These are phyloP conservation scores for Penicillium brasilianum DNA, from an alignment of 2,329 filamentous ascomycete species.

Conservation along the genomic window DNA sequence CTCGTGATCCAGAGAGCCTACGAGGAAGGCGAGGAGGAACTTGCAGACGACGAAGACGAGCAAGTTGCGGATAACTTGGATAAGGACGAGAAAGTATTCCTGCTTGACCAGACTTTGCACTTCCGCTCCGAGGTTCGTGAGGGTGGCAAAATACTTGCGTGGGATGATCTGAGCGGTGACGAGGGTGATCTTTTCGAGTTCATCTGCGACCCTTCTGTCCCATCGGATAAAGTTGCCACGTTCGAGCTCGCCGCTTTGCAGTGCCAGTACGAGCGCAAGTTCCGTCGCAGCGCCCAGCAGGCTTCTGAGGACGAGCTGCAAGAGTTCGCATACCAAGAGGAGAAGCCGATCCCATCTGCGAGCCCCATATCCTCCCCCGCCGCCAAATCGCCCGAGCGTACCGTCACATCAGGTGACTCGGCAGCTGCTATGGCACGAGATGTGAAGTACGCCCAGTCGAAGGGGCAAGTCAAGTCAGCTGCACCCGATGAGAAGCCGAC, in stretches of 20 bases:
- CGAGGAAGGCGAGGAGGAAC: slow-evolving; percentile 94
- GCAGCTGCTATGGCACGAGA: slow-evolving; percentile 52
- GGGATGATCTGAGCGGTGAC: slow-evolving; percentile 94
- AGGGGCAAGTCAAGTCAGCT: slow-evolving; percentile 46
- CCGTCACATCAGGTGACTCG: slow-evolving; percentile 48
- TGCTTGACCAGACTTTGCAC: slow-evolving; percentile 89
- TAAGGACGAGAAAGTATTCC: slow-evolving; percentile 95
- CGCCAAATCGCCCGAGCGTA: slow-evolving; percentile 39
- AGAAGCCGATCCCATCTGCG: slow-evolving; percentile 64
- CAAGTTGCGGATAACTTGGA: slow-evolving; percentile 82
- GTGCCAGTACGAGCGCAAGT: slow-evolving; percentile 98
- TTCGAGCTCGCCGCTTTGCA: slow-evolving; percentile 85
- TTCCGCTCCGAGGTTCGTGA: slow-evolving; percentile 84
- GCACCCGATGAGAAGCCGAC: slow-evolving; percentile 56
- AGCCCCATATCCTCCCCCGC: slow-evolving; percentile 60
- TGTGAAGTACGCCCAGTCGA: slow-evolving; percentile 48
- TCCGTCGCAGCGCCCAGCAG: slow-evolving; percentile 76
- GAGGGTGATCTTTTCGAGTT: slow-evolving; percentile 96
- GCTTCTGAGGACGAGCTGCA: slow-evolving; percentile 81
- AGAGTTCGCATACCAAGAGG: slow-evolving; percentile 77
- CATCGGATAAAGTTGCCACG: slow-evolving; percentile 71
- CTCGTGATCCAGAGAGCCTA: slow-evolving; percentile 95
- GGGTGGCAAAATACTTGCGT: slow-evolving; percentile 83
- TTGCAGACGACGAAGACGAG: slow-evolving; percentile 87
- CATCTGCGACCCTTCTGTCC: slow-evolving; percentile 79